Evolutionary conservation across 768 basidiomycete genomes (phyloP), one percentile per base, ranked within the genome.

Genomic region (Termitomyces sp.): DNA sequence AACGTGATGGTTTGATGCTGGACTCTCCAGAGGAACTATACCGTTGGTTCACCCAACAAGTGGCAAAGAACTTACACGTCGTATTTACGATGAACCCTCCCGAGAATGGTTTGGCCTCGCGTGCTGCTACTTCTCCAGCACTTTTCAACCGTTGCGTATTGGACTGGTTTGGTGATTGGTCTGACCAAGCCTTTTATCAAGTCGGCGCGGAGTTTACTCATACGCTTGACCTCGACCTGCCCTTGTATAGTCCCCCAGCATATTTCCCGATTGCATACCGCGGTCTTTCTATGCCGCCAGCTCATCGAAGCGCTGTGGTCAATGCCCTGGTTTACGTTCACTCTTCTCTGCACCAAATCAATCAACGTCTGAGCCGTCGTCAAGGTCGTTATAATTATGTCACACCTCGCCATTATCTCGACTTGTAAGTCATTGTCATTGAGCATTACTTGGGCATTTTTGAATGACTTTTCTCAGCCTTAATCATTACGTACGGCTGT

Each of bases 151-250:
- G 97, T 78, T 99, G 97, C 72, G 97, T 99, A 8, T 81, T 99
- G 60, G 96, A 99, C 74, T 99, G 97, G 97, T 98, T 98, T 68
- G 97, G 97, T 32, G 96, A 98, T 72, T 99, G 97, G 97, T 94
- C 96, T 15, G 94, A 97, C 67, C 96, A 98, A 71, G 96, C 97
- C 0, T 92, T 98, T 76, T 98, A 91, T 71, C 97, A 98, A 79
- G 97, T 99, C 62, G 97, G 92, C 47, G 86, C 91, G 81, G 97
- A 98, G 74, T 96, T 99, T 74, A 98, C 96, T 2, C 85, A 92
- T 56, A 89, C 91, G 0, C 83, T 99, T 65, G 97, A 98, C 74
- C 83, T 99, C 65, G 97, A 98, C 69, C 74, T 93, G 42, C 81
- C 91, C 5, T 84, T 87, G 0, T 98, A 96, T 75, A 79, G 74